phyloP scores from a whole-genome alignment of 2,329 filamentous ascomycete species.

The Stemphylium beticola region DNA sequence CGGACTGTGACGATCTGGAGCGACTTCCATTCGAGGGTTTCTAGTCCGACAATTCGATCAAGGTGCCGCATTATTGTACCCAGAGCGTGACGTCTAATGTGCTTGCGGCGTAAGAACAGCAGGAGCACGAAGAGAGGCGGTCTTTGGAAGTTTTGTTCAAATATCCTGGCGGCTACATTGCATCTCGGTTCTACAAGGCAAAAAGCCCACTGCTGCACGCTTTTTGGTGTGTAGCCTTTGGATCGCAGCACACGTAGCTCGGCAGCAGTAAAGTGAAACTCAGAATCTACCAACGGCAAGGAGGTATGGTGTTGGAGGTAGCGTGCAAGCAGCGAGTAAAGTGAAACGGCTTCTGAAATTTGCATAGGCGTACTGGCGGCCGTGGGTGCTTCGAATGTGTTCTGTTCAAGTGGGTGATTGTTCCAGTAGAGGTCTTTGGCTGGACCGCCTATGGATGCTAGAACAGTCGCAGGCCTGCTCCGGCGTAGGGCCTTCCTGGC shows the following conservation, averaged over 20 bases:
- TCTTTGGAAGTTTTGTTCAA: slow-evolving; percentile 14
- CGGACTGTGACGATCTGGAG: slow-evolving; percentile 35
- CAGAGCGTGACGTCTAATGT: slow-evolving; percentile 29
- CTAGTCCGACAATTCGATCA: slow-evolving; percentile 17
- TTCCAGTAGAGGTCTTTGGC: slow-evolving; percentile 28
- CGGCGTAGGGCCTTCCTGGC: slow-evolving; percentile 25
- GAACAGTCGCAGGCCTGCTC: slow-evolving; percentile 28
- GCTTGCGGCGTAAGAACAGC: slow-evolving; percentile 40
- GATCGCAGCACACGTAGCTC: slow-evolving; percentile 30
- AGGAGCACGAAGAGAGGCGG: slow-evolving; percentile 42
- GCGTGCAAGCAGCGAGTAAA: slow-evolving; percentile 38
- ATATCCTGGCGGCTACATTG: slow-evolving; percentile 24
- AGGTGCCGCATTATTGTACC: slow-evolving; percentile 35
- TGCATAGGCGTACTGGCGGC: neutral
- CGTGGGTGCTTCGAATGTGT: neutral
- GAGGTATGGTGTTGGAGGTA: slow-evolving; percentile 27
- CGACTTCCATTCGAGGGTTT: slow-evolving; percentile 27
- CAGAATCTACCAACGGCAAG: slow-evolving; percentile 2
- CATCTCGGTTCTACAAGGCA: slow-evolving; percentile 28
- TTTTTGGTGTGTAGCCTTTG: slow-evolving; percentile 21
- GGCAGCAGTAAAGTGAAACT: slow-evolving; percentile 18
- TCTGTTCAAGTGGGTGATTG: neutral
- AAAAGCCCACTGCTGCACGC: slow-evolving; percentile 34
- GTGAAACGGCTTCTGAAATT: slow-evolving; percentile 18
- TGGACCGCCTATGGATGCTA: slow-evolving; percentile 26